phyloP scores from a whole-genome alignment of 257 asterid species.

The Fraxinus quadrangulata region DNA sequence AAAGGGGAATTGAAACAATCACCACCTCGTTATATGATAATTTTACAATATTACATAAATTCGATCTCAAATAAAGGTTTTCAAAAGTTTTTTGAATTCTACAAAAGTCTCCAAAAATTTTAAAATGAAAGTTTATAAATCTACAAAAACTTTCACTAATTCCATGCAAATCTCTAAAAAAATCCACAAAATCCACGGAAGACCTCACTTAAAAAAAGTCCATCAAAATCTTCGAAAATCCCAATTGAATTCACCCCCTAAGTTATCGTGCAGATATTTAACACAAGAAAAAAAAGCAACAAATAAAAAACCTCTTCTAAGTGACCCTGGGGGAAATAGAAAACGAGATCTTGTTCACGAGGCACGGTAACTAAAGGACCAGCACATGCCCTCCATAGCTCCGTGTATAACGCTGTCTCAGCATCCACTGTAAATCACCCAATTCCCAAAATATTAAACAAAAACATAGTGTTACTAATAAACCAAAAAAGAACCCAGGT shows the following conservation, averaged over 20 bases:
- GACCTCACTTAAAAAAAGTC: too few relatives aligned
- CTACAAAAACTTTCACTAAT: too few relatives aligned
- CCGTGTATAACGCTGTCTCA: constrained; percentile 77
- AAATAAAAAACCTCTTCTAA: constrained; percentile 71
- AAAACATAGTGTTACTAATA: not conserved
- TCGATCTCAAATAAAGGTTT: too few relatives aligned
- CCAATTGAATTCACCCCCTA: not conserved
- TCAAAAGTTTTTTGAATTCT: too few relatives aligned
- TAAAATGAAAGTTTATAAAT: too few relatives aligned
- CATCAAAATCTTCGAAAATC: too few relatives aligned
- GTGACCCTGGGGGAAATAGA: constrained; percentile 96
- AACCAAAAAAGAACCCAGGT: not conserved
- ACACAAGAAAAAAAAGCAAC: not conserved
- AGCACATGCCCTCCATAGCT: constrained; percentile 96
- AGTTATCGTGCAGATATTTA: not conserved
- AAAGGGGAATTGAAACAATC: too few relatives aligned
- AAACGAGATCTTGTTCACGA: constrained; percentile 75
- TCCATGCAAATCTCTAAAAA: too few relatives aligned
- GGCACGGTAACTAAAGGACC: constrained; percentile 96
- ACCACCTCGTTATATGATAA: too few relatives aligned
- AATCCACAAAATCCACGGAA: too few relatives aligned
- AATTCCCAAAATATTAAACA: not conserved
- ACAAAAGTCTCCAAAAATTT: too few relatives aligned
- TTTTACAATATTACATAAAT: too few relatives aligned
- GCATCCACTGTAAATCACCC: constrained; percentile 51